phyloP scores from a whole-genome alignment of 2,329 filamentous ascomycete genomes.

The Trichoderma sp. region DNA sequence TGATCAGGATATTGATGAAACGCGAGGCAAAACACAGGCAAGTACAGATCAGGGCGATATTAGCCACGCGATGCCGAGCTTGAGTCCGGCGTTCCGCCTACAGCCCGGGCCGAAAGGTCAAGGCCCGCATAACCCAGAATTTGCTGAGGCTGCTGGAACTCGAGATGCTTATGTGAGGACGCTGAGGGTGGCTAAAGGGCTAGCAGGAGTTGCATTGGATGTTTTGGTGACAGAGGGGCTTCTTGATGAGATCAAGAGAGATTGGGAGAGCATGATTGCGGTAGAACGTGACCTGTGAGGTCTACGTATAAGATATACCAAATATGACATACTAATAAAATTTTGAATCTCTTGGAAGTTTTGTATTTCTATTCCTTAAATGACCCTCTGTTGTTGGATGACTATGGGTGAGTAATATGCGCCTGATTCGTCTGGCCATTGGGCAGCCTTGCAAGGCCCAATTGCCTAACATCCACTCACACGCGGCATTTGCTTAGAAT shows the following conservation, averaged over 20 bases:
- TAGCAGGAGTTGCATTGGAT: conserved; percentile 51
- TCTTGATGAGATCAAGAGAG: conserved; percentile 42
- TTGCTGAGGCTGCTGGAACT: conserved; percentile 52
- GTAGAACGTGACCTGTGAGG: not conserved
- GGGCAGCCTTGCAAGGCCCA: too few species aligned
- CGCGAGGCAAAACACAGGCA: conserved; percentile 48
- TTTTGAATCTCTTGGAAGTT: too few species aligned
- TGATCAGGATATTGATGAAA: conserved; percentile 44
- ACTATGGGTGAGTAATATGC: too few species aligned
- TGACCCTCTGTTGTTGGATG: too few species aligned
- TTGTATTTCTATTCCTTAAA: too few species aligned
- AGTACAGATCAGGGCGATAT: conserved; percentile 63
- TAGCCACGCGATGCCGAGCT: conserved; percentile 57
- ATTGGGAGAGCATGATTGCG: conserved; percentile 12
- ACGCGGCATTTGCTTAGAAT: too few species aligned
- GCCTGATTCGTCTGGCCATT: too few species aligned
- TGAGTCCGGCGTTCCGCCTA: conserved; percentile 55
- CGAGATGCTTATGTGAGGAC: conserved; percentile 48
- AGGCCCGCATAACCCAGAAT: conserved; percentile 56
- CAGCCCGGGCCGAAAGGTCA: conserved; percentile 35
- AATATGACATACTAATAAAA: too few species aligned
- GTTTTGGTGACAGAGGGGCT: conserved; percentile 46
- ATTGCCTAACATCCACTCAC: too few species aligned
- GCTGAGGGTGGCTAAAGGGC: conserved; percentile 48
- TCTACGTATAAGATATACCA: too few species aligned